Percentiles rank a stretch among this genome's conserved stretches.
phyloP scores from a whole-genome alignment of 2,329 filamentous ascomycete genomes.

The Annulohypoxylon truncatum region DNA sequence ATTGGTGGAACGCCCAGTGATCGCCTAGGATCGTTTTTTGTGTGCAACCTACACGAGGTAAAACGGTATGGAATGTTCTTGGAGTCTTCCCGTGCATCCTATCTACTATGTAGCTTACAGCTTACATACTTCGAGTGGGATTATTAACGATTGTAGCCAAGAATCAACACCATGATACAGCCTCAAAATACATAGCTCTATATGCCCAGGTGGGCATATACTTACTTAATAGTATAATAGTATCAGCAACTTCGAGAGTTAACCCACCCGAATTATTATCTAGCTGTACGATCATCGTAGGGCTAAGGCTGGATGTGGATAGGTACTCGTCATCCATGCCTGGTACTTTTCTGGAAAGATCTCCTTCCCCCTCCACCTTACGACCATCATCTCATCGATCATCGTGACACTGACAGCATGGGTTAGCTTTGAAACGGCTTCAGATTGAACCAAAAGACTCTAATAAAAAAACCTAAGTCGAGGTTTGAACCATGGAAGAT shows the following conservation, averaged over 20 bases:
- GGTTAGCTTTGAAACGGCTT: conserved; percentile 26
- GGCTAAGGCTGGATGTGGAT: conserved; percentile 10
- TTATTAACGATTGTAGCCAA: neutral
- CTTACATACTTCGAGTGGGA: neutral
- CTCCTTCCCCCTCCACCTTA: conserved; percentile 17
- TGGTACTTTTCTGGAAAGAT: conserved; percentile 11
- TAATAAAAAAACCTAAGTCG: conserved; percentile 8
- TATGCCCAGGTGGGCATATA: neutral
- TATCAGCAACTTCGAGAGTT: neutral
- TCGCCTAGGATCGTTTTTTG: conserved; percentile 26
- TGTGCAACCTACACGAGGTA: conserved; percentile 14
- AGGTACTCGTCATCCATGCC: conserved; percentile 4
- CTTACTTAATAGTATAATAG: too few species aligned
- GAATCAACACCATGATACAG: neutral
- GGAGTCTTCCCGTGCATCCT: conserved; percentile 34
- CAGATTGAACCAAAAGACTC: conserved; percentile 12
- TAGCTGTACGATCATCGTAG: conserved; percentile 10
- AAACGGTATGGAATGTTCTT: conserved; percentile 28
- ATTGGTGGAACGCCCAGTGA: conserved; percentile 31
- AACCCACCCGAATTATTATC: conserved; percentile 4
- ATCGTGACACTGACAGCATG: conserved; percentile 32
- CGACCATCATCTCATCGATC: conserved; percentile 22
- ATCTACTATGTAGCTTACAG: neutral
- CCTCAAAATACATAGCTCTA: neutral
- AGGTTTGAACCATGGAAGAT: conserved; percentile 3